phyloP scores from a whole-genome alignment of 768 basidiomycete species.

The Pleurotus ostreatus region DNA sequence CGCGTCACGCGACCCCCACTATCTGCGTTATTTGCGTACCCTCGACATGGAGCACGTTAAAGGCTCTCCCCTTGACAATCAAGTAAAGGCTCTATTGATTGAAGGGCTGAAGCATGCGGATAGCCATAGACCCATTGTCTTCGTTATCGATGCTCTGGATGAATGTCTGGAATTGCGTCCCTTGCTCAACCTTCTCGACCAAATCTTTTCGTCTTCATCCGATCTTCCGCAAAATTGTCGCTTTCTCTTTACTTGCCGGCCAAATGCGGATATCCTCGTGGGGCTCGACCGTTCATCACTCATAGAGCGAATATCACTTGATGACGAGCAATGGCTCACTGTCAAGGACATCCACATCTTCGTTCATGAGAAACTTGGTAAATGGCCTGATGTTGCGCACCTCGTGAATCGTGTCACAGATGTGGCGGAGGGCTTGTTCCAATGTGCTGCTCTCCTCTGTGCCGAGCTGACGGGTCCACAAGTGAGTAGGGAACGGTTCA shows the following conservation, averaged over 20 bases:
- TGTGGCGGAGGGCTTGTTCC: conserved; percentile 18
- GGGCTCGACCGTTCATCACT: conserved; percentile 1
- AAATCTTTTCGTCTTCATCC: not conserved
- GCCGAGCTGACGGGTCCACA: conserved; percentile 11
- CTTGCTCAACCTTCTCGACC: conserved; percentile 2
- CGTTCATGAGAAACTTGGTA: conserved; percentile 10
- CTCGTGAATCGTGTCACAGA: not conserved
- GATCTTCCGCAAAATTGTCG: conserved; percentile 15
- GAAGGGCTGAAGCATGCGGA: not conserved
- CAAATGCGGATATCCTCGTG: conserved; percentile 5
- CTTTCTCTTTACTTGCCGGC: conserved; percentile 8
- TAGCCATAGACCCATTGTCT: conserved; percentile 4
- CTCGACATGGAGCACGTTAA: not conserved
- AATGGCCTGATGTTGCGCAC: conserved; percentile 6
- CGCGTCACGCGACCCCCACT: not conserved
- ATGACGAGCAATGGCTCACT: conserved; percentile 11
- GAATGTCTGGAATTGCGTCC: conserved; percentile 14
- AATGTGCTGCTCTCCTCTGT: conserved; percentile 16
- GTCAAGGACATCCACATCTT: conserved; percentile 17
- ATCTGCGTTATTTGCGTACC: not conserved
- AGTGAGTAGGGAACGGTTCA: too few relatives aligned
- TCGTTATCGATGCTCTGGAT: conserved; percentile 22
- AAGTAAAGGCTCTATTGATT: not conserved
- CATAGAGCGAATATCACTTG: conserved; percentile 1
- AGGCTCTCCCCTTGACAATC: not conserved